Base-by-base conservation (phyloP, 2,329 filamentous ascomycete genomes). In the Xylariaceae sp. region DNA sequence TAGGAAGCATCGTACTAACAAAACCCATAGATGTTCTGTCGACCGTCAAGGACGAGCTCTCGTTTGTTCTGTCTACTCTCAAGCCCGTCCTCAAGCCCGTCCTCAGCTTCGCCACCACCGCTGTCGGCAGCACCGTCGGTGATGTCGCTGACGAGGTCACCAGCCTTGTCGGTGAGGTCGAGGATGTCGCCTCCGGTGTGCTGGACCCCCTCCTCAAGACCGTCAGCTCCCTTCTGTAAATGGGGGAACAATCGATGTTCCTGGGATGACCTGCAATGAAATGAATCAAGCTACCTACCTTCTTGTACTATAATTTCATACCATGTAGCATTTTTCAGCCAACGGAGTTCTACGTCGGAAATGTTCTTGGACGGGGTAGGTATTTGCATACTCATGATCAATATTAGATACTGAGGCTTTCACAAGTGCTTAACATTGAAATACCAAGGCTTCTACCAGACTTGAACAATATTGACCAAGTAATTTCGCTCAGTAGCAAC, bases 31-130 rank as follows among this genome's bases (percentile, higher is more conserved):
- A 56, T 43, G 50, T 52, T 42, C 37, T 55, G 3, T 37, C 39
- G 33, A 32, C 47, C 17, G 26, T 59, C 45, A 47, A 56, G 50
- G 50, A 54, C 15, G 56, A 61, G 45, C 48, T 62, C 16, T 50
- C 55, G 42, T 47, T 47, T 41, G 52, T 55, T 37, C 43, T 60
- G 19, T 34, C 43, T 18, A 43, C 49, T 30, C 39, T 55, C 38
- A 22, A 46, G 39, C 45, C 55, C 38, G 37, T 61, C 12, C 41
- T 54, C 37, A 50, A 49, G 37, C 54, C 51, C 29, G 33, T 61
- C 43, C 19, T 58, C 36, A 38, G n/a, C 28, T 56, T 57, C 39
- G 48, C 50, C 26, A 31, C 41, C 3, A 37, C 45, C 19, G 51
- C 50, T 28, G 51, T 57, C 34, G 47, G 43, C 22, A 34, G 36